Percentiles rank a stretch among this genome's conserved stretches.
phyloP scores from a whole-genome alignment of 2,329 filamentous ascomycete species.

The Calonectria leucothoes region DNA sequence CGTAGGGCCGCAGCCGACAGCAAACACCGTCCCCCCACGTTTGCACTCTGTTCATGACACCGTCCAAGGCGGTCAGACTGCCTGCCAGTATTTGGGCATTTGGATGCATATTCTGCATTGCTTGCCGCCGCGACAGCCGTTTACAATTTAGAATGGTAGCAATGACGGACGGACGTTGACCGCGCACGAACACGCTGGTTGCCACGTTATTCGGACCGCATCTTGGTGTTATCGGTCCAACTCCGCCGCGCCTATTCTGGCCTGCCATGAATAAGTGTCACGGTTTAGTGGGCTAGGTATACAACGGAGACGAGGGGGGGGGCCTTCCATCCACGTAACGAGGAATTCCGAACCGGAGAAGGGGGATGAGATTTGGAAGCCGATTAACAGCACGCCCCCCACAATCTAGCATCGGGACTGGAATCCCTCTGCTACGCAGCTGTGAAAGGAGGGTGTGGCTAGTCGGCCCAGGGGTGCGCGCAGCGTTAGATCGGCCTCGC shows the following conservation, averaged over 20 bases:
- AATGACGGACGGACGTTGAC: neutral
- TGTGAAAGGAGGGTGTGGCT: neutral
- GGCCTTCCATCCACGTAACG: neutral
- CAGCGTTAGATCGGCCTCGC: neutral
- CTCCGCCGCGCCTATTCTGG: neutral
- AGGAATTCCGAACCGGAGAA: slow-evolving; percentile 3
- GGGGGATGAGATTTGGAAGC: neutral
- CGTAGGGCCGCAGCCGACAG: slow-evolving; percentile 2
- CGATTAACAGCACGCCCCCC: neutral
- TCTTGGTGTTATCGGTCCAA: neutral
- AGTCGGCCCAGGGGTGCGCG: neutral
- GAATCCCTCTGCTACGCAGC: neutral
- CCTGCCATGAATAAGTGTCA: neutral
- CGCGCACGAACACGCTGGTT: neutral
- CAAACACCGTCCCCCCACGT: neutral
- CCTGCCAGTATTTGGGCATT: neutral
- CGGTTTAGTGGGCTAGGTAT: neutral
- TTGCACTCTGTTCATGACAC: neutral
- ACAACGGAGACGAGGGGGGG: neutral
- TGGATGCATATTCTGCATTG: neutral
- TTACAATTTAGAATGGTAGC: neutral
- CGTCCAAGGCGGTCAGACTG: slow-evolving; percentile 22
- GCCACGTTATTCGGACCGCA: slow-evolving; percentile 4
- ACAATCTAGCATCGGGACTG: neutral
- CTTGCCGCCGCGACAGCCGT: neutral